Evolutionary conservation across 768 basidiomycete species (phyloP).

Genomic region (Podaxis sp.): DNA sequence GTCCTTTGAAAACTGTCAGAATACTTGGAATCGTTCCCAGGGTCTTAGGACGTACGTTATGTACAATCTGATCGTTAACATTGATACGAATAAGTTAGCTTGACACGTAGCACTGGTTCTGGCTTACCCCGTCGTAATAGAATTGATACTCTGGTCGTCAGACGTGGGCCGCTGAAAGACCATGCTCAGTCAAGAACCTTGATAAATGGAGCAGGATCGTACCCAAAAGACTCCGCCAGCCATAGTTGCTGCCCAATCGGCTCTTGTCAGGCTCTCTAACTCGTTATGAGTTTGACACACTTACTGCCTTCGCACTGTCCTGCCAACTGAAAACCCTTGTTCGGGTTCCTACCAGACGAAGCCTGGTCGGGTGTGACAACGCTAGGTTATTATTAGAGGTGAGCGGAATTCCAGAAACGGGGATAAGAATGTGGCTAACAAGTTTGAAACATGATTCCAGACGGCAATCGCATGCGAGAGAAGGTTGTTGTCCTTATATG

Average conservation of each 20-base stretch:
- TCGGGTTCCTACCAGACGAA: constrained; percentile 31
- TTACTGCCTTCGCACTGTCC: constrained; percentile 43
- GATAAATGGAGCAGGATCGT: constrained; percentile 6
- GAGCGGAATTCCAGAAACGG: background rate
- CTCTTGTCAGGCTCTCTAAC: background rate
- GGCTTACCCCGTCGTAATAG: constrained; percentile 49
- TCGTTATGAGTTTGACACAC: constrained; percentile 14
- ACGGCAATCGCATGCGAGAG: constrained; percentile 43
- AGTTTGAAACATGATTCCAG: constrained; percentile 47
- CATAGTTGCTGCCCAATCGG: constrained; percentile 36
- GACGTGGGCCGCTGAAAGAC: constrained; percentile 37
- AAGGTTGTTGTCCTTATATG: constrained; percentile 42
- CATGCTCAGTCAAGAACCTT: background rate
- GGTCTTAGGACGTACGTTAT: constrained; percentile 29
- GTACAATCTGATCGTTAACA: constrained; percentile 29
- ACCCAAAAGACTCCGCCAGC: constrained; percentile 59
- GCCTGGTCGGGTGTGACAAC: constrained; percentile 42
- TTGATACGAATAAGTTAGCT: background rate
- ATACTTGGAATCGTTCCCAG: background rate
- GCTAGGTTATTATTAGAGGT: constrained; percentile 21
- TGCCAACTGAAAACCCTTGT: constrained; percentile 39
- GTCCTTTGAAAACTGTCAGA: constrained; percentile 28
- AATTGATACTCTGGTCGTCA: constrained; percentile 43
- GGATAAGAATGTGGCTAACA: constrained; percentile 28
- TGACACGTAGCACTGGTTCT: background rate